These are phyloP conservation scores for Arthrobotrys entomopaga DNA, from an alignment of 2,329 filamentous ascomycete species.

Conservation along the genomic window DNA sequence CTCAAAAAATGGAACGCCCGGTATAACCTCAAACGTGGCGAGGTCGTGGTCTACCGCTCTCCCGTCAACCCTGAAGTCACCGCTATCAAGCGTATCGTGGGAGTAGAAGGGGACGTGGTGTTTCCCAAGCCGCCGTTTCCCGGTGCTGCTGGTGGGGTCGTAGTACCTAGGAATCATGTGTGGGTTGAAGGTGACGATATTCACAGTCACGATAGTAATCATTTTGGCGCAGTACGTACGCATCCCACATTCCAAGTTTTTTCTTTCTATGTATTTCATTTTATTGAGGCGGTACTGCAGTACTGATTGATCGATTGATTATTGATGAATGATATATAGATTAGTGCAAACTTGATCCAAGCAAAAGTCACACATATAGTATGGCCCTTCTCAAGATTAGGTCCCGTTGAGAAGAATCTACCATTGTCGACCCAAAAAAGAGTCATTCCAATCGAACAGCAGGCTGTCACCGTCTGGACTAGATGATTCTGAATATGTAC, in stretches of 20 bases:
- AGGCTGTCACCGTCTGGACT: slow-evolving; percentile 10
- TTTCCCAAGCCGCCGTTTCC: slow-evolving; percentile 62
- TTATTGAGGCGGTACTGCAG: neutral
- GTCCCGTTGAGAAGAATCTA: slow-evolving; percentile 63
- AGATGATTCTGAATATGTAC: slow-evolving; percentile 11
- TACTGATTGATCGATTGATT: slow-evolving; percentile 23
- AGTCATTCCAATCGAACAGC: slow-evolving; percentile 29
- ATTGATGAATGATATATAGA: slow-evolving; percentile 68
- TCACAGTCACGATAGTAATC: slow-evolving; percentile 81
- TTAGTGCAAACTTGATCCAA: slow-evolving; percentile 69
- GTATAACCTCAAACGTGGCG: slow-evolving; percentile 72
- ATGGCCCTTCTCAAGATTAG: slow-evolving; percentile 72
- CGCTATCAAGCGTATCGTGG: slow-evolving; percentile 85
- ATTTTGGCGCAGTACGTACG: slow-evolving; percentile 76
- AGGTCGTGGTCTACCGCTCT: slow-evolving; percentile 76
- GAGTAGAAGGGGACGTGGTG: slow-evolving; percentile 64
- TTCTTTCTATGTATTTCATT: too few relatives aligned
- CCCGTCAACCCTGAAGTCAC: slow-evolving; percentile 75
- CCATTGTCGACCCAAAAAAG: slow-evolving; percentile 22
- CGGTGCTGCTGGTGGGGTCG: slow-evolving; percentile 64
- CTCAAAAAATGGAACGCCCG: slow-evolving; percentile 71
- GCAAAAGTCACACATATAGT: slow-evolving; percentile 79
- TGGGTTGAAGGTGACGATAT: slow-evolving; percentile 93
- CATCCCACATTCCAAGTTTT: neutral
- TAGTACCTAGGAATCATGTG: slow-evolving; percentile 83